Base-by-base conservation (phyloP, 176 grass and related monocot genomes). In the Calamus simplicifolius region DNA sequence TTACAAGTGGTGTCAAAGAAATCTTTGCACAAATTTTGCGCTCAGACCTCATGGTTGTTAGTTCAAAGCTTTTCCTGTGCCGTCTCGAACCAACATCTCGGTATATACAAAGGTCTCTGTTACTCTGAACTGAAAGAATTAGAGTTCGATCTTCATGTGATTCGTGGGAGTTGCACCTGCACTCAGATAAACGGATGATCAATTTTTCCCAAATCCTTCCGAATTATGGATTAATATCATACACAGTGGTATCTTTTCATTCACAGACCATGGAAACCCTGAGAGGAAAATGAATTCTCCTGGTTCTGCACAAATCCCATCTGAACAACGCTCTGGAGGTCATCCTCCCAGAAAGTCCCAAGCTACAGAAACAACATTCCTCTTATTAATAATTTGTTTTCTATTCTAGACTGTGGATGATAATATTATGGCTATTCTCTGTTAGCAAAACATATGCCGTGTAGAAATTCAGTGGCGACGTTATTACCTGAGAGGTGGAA, bases 301-400 rank as follows among this genome's bases (percentile, higher is more conserved):
- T 53, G 69, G 26, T 14, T 28, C 56, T 69, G 77, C 15, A 49
- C 70, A 73, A 85, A 94, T 10, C 77, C 80, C 77, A 85, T 87
- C 70, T 85, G 89, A 69, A 87, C 74, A 57, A 84, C 70, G 58
- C 71, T 94, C 29, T 88, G 89, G 25, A 94, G 80, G 52, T 88
- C 89, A 57, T 88, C 80, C 25, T 77, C 83, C 89, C 89, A 94
- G 62, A 87, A 62, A 14, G 61, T 63, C 26, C 58, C 74, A 66
- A 70, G 31, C 89, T 85, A 69, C 56, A 58, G 61, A 61, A 35
- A 51, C 10, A 19, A 15, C 18, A 54, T 13, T 29, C 18, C 35
- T 26, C n/a, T 31, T 13, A 27, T 60, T 16, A 48, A 27, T 16
- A 48, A 27, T 51, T 27, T 26, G n/a, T 17, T 27, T 15, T 35